These are phyloP conservation scores for Ceratocystis cacaofunesta DNA, from an alignment of 2,329 filamentous ascomycete species.

Conservation along the genomic window DNA sequence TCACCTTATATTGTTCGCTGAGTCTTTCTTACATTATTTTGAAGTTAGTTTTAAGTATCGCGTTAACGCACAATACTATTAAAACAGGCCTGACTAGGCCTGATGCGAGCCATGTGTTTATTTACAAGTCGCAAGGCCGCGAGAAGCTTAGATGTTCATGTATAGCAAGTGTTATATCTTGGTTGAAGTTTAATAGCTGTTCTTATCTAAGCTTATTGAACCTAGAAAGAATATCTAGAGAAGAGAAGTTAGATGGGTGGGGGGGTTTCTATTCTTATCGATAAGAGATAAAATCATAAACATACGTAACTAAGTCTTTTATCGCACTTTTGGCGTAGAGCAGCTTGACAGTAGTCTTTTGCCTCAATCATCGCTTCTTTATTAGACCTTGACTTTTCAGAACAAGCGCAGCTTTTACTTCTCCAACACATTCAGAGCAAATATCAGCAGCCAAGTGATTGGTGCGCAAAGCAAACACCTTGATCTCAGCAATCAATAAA, in stretches of 20 bases:
- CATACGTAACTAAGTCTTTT: background rate
- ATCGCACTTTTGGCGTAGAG: background rate
- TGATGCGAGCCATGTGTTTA: no score
- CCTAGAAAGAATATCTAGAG: no score
- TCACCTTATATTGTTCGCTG: background rate
- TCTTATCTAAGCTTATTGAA: no score
- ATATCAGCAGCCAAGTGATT: no score
- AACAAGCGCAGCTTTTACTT: background rate
- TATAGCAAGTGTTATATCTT: no score
- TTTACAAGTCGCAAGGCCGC: no score
- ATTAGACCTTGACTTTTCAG: background rate
- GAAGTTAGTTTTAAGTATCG: background rate
- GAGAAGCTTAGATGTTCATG: no score
- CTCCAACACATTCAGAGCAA: no score
- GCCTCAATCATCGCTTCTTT: background rate
- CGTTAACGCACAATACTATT: background rate
- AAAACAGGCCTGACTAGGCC: background rate
- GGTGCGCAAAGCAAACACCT: background rate
- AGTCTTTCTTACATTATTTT: background rate
- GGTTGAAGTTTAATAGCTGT: no score
- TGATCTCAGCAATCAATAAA: background rate
- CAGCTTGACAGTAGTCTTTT: background rate
- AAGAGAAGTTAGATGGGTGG: background rate
- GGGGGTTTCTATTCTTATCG: constrained; percentile 9
- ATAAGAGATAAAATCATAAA: constrained; percentile 5